A percentile compares a stretch with the other conserved stretches of the same genome.
Conservation (phyloP, 1,139 yeast genomes). For the Candida freyschussii region DNA sequence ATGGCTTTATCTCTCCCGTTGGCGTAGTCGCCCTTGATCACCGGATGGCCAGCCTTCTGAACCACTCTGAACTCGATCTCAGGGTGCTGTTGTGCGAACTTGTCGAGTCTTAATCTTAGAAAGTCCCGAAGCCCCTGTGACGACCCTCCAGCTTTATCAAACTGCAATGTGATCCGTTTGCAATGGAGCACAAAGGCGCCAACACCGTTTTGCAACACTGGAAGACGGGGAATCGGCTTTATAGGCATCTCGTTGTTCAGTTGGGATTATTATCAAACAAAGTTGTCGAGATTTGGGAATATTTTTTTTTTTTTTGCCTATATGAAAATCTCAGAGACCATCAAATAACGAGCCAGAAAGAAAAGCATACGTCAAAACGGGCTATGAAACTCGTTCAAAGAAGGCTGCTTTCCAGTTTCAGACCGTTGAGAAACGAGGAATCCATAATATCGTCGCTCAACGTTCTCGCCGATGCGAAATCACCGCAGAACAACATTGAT, state of each 20-base stretch:
- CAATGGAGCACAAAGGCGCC: slow-evolving; percentile 44
- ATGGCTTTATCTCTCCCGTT: slow-evolving; percentile 45
- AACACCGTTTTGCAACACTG: slow-evolving; percentile 46
- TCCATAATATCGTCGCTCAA: slow-evolving; percentile 31
- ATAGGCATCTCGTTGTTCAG: slow-evolving; percentile 26
- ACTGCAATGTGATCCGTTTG: slow-evolving; percentile 23
- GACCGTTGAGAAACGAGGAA: slow-evolving; percentile 4
- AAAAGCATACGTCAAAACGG: too few species aligned
- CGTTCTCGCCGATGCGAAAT: slow-evolving; percentile 32
- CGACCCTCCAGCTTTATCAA: slow-evolving; percentile 66
- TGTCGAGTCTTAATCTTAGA: slow-evolving; percentile 50
- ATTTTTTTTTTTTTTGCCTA: not conserved
- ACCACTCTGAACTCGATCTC: slow-evolving; percentile 67
- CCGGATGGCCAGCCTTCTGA: slow-evolving; percentile 79
- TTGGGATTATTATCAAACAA: not conserved
- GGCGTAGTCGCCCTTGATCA: slow-evolving; percentile 61
- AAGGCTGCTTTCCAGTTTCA: not conserved
- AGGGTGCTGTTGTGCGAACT: slow-evolving; percentile 56
- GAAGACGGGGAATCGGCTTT: slow-evolving; percentile 36
- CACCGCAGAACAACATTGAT: slow-evolving; percentile 41
- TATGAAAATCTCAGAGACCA: too few species aligned
- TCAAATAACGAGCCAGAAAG: too few species aligned
- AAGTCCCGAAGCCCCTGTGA: slow-evolving; percentile 74
- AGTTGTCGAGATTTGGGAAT: too few species aligned
- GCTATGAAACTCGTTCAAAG: too few species aligned